Base-by-base conservation (phyloP, 768 basidiomycete genomes). In the Tylopilus felleus region DNA sequence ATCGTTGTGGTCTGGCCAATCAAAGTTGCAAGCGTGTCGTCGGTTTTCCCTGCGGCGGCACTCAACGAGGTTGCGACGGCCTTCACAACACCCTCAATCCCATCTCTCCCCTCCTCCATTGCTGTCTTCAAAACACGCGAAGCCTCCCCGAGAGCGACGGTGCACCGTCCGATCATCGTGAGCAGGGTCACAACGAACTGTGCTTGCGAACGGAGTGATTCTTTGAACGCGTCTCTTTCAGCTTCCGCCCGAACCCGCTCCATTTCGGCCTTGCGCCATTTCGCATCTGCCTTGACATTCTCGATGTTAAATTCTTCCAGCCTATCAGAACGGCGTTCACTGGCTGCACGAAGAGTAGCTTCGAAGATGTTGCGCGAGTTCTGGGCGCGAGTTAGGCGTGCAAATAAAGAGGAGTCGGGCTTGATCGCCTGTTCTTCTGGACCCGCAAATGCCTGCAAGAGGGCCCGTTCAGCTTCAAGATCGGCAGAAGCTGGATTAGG, bases 331-430 rank as follows among this genome's bases (percentile, higher is more conserved):
- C 80, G 84, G 50, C 92, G 77, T 64, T 94, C 88, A 31, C 86
- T 83, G 46, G 86, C 84, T 16, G 90, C 90, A n/a, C 88, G 82
- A 65, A 93, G 80, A 35, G 88, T 90, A 16, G 89, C 91, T 44
- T 91, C 89, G 64, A 93, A 91, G 79, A 93, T 88, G 29, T 86
- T 83, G 56, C 74, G 77, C 5, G 89, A 84, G 65, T 92, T 93
- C 53, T 78, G 78, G 4, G 90, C 86, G 6, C 85, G 82, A 63
- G 83, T 80, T 27, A 90, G 66, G 51, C 84, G 79, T 49, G 73
- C 68, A 55, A 77, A 80, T 40, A 90, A 69, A 1, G 78, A 66
- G 8, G 90, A 88, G 43, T 80, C 77, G 2, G 82, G 66, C 62
- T 77, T 82, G 46, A 86, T 64, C 21, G 76, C 80, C 50, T 83